phyloP scores from a whole-genome alignment of 305 asterid genomes.

The Ilex paraguariensis region DNA sequence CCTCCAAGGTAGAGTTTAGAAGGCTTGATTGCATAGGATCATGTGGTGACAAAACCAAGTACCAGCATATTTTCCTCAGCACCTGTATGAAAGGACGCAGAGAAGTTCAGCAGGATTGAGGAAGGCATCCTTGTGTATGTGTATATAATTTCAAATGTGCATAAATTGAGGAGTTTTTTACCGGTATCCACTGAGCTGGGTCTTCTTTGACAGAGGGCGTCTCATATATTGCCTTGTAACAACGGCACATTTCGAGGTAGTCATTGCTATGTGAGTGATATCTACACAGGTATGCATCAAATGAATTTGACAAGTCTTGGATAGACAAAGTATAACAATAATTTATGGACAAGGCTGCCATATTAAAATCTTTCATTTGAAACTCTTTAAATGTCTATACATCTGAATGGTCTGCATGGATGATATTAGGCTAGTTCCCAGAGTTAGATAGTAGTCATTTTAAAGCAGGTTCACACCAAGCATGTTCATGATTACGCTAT shows the following conservation, averaged over 20 bases:
- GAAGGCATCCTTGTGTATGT: background rate
- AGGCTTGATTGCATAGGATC: conserved; percentile 58
- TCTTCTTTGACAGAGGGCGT: conserved; percentile 90
- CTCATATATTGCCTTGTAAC: conserved; percentile 92
- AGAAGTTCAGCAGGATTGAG: conserved; percentile 1
- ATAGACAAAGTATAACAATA: too few relatives aligned
- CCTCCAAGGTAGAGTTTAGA: conserved; percentile 50
- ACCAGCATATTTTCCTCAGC: conserved; percentile 55
- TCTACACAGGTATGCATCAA: conserved; percentile 31
- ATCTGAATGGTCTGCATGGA: too few relatives aligned
- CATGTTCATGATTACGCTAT: too few relatives aligned
- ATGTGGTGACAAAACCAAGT: conserved; percentile 48
- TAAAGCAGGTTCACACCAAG: too few relatives aligned
- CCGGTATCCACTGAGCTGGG: conserved; percentile 80
- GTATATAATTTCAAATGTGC: too few relatives aligned
- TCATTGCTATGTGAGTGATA: conserved; percentile 76
- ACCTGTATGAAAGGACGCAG: conserved; percentile 24
- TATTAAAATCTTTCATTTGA: too few relatives aligned
- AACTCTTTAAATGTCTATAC: too few relatives aligned
- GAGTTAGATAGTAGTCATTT: too few relatives aligned
- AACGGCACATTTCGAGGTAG: conserved; percentile 94
- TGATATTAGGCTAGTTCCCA: too few relatives aligned
- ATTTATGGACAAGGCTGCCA: too few relatives aligned
- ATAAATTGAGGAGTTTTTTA: conserved; percentile 18
- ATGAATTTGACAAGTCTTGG: too few relatives aligned